These are phyloP conservation scores for Diaporthe australafricana DNA, from an alignment of 2,329 filamentous ascomycete species.

Conservation along the genomic window DNA sequence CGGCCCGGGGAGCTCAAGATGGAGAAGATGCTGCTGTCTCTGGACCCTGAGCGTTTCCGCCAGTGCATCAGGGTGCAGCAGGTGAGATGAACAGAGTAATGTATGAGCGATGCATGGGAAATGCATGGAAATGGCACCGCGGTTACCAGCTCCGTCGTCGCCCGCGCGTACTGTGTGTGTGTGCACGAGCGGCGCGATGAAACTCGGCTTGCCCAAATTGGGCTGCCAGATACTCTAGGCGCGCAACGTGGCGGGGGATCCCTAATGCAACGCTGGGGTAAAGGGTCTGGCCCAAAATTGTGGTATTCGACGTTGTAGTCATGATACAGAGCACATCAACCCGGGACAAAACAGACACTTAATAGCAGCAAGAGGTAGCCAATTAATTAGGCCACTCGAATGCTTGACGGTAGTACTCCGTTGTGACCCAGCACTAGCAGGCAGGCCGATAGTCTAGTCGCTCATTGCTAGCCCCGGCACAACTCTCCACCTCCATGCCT, in stretches of 20 bases:
- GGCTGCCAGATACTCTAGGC: neutral
- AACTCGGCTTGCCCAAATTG: slow-evolving; percentile 23
- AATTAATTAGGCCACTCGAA: too few species aligned
- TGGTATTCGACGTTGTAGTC: neutral
- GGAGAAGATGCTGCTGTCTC: neutral
- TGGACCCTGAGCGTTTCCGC: neutral
- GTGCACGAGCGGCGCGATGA: slow-evolving; percentile 14
- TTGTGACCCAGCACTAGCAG: neutral
- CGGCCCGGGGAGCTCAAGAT: neutral
- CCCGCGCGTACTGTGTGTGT: neutral
- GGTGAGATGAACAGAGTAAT: neutral
- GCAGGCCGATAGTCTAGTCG: neutral
- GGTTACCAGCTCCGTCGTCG: slow-evolving; percentile 3
- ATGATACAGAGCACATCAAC: neutral
- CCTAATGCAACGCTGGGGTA: neutral
- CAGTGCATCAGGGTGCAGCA: neutral
- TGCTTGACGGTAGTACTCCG: too few species aligned
- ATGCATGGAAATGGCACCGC: slow-evolving; percentile 14
- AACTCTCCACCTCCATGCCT: neutral
- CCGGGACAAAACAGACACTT: neutral
- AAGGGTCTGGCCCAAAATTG: neutral
- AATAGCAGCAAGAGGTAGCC: too few species aligned
- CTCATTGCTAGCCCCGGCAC: too few species aligned
- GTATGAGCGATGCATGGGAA: too few species aligned
- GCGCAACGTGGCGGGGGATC: neutral